phyloP scores from a whole-genome alignment of 2,329 filamentous ascomycete genomes.

The Atkinsonella hypoxylon region DNA sequence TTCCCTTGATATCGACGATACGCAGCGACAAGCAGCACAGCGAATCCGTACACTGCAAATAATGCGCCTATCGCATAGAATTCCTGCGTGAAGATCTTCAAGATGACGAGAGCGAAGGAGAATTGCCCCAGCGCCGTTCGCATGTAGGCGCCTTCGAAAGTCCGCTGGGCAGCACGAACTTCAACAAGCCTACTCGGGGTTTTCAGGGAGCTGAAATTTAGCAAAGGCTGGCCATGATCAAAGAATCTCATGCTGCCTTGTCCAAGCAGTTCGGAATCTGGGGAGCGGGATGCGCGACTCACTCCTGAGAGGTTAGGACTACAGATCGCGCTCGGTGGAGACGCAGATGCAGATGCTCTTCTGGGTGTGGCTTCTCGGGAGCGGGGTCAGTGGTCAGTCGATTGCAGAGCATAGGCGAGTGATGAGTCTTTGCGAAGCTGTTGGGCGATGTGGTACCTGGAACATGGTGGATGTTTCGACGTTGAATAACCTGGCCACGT shows the following conservation, averaged over 20 bases:
- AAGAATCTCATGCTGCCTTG: background rate
- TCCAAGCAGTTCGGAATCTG: background rate
- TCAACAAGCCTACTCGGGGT: slow-evolving; percentile 68
- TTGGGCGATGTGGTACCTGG: slow-evolving; percentile 4
- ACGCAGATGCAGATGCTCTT: slow-evolving; percentile 66
- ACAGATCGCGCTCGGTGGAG: slow-evolving; percentile 76
- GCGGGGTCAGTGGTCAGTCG: background rate
- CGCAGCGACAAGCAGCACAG: slow-evolving; percentile 69
- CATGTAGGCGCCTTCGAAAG: slow-evolving; percentile 94
- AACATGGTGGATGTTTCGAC: slow-evolving; percentile 8
- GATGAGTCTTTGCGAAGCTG: too few species aligned
- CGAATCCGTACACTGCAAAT: slow-evolving; percentile 82
- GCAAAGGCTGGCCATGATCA: background rate
- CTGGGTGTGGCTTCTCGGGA: slow-evolving; percentile 45
- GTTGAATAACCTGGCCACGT: too few species aligned
- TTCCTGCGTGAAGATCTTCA: slow-evolving; percentile 88
- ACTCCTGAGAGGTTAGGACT: slow-evolving; percentile 67
- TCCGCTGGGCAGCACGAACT: slow-evolving; percentile 86
- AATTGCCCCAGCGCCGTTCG: slow-evolving; percentile 91
- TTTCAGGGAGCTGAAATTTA: too few species aligned
- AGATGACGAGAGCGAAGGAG: slow-evolving; percentile 81
- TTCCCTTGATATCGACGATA: slow-evolving; percentile 89
- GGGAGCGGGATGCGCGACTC: slow-evolving; percentile 20
- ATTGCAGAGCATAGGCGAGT: too few species aligned
- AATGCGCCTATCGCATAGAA: slow-evolving; percentile 97